These are phyloP conservation scores for Berberis thunbergii DNA, from an alignment of 164 flowering plant genomes.

Conservation along the genomic window DNA sequence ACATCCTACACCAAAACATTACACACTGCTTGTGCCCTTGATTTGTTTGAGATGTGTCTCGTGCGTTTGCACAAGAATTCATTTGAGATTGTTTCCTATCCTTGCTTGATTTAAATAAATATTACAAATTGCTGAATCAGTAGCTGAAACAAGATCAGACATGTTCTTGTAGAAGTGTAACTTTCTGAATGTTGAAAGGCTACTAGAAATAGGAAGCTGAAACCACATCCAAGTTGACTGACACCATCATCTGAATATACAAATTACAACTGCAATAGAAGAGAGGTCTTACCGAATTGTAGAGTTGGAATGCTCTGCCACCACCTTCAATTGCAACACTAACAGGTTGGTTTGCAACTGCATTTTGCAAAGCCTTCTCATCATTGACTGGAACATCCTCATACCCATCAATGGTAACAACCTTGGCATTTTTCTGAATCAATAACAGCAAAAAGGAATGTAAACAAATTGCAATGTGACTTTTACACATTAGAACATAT, in stretches of 20 bases:
- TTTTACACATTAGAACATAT: neutral
- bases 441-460: neutral
- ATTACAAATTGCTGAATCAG: too few relatives aligned
- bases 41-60: too few relatives aligned
- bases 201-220: too few relatives aligned
- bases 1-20: too few relatives aligned
- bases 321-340: slow-evolving; percentile 86
- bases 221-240: neutral
- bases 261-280: neutral
- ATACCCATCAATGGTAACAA: slow-evolving; percentile 70
- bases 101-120: too few relatives aligned
- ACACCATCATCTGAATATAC: neutral
- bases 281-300: slow-evolving; percentile 42
- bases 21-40: too few relatives aligned
- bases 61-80: too few relatives aligned
- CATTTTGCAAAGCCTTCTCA: slow-evolving; percentile 66
- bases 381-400: slow-evolving; percentile 60
- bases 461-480: neutral
- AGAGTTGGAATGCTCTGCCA: slow-evolving; percentile 68
- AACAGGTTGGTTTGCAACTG: slow-evolving; percentile 80
- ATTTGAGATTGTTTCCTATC: too few relatives aligned
- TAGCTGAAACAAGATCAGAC: too few relatives aligned
- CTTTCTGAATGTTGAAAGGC: neutral
- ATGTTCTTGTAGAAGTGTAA: neutral
- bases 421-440: slow-evolving; percentile 55